These are phyloP conservation scores for Mortierella sp. DNA, from an alignment of 371 early-diverging fungal genomes.

Conservation along the genomic window DNA sequence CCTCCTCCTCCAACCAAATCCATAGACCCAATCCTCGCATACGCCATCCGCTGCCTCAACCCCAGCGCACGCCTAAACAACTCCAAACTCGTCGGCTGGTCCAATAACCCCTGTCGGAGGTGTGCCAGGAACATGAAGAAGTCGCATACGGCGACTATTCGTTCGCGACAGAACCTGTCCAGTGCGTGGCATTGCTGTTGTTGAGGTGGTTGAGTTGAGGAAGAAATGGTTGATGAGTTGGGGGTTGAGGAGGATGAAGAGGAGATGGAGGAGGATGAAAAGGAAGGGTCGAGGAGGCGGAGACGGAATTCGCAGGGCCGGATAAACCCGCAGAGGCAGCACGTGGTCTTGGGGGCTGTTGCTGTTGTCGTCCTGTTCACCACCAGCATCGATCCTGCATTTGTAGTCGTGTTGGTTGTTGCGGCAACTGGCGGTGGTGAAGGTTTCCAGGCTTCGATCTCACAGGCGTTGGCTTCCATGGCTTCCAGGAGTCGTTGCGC, in stretches of 20 bases:
- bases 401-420: background rate
- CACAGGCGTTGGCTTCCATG: slow-evolving; percentile 46
- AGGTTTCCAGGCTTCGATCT: slow-evolving; percentile 33
- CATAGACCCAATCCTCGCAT: slow-evolving; percentile 46
- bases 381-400: background rate
- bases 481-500: slow-evolving; percentile 34
- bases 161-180: slow-evolving; percentile 89
- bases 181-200: slow-evolving; percentile 80
- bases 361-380: background rate
- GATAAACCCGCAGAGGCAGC: slow-evolving; percentile 34
- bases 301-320: slow-evolving; percentile 48
- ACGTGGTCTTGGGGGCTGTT: slow-evolving; percentile 12
- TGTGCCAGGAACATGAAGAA: slow-evolving; percentile 93
- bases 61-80: slow-evolving; percentile 64
- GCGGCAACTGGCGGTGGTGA: background rate
- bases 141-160: slow-evolving; percentile 92
- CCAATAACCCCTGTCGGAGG: slow-evolving; percentile 88
- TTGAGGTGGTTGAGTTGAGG: background rate
- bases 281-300: slow-evolving; percentile 51
- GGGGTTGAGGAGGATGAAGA: slow-evolving; percentile 53
- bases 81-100: slow-evolving; percentile 77
- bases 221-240: slow-evolving; percentile 43
- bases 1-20: slow-evolving; percentile 22
- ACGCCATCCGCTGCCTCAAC: slow-evolving; percentile 39
- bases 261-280: slow-evolving; percentile 62